These are phyloP conservation scores for Pseudonitzschia delicatissima DNA, from an alignment of 108 stramenopile species.

Conservation along the genomic window DNA sequence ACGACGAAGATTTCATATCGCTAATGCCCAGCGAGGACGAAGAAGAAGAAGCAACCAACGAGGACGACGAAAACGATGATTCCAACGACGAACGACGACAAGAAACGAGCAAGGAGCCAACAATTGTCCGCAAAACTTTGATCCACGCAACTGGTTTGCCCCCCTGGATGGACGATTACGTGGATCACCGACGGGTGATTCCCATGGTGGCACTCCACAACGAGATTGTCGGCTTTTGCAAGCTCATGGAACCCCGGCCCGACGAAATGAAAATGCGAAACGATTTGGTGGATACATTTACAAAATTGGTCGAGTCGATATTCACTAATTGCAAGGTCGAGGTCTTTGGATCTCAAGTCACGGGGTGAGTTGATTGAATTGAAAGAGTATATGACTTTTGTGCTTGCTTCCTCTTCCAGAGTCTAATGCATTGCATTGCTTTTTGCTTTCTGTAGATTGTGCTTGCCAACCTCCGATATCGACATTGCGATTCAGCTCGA, in stretches of 20 bases:
- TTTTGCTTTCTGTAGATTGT: conserved; percentile 21
- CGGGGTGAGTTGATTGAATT: conserved; percentile 37
- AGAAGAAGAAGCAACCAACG: neutral
- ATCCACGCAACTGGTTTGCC: too few species aligned
- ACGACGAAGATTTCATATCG: neutral
- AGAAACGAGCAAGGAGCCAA: neutral
- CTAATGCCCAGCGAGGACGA: neutral
- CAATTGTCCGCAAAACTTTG: neutral
- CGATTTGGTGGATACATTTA: conserved; percentile 48
- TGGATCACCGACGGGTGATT: conserved; percentile 28
- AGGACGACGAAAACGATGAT: neutral
- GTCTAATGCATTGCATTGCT: neutral
- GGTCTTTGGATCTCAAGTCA: conserved; percentile 92
- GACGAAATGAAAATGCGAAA: conserved; percentile 65
- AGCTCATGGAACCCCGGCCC: conserved; percentile 76
- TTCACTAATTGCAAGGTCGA: conserved; percentile 56
- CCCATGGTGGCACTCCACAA: conserved; percentile 88
- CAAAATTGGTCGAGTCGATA: conserved; percentile 30
- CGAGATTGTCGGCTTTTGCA: conserved; percentile 92
- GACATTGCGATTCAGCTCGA: conserved; percentile 66
- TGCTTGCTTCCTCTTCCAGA: too few species aligned
- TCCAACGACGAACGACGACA: neutral
- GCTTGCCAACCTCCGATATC: conserved; percentile 85
- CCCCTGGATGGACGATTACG: conserved; percentile 48
- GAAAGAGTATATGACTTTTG: too few species aligned